Evolutionary conservation across 768 basidiomycete genomes (phyloP).

Genomic region (Flagelloscypha sp.): DNA sequence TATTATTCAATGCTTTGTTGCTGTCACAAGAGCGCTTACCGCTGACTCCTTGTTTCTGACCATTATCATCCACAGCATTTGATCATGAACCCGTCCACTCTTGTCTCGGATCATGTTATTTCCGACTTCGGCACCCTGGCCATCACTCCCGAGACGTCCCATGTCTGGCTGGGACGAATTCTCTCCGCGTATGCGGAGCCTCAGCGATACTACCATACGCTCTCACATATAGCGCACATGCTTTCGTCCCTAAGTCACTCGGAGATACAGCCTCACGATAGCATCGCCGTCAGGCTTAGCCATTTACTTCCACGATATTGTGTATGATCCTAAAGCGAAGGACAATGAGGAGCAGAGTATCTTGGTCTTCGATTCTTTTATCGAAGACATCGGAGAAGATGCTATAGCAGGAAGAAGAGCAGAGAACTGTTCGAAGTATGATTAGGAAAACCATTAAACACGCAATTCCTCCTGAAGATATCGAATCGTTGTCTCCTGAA

Average conservation of each 20-base stretch:
- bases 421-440: slow-evolving; percentile 9
- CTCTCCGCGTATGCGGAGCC: slow-evolving; percentile 14
- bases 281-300: slow-evolving; percentile 9
- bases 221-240: slow-evolving; percentile 13
- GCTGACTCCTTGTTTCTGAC: too few relatives aligned
- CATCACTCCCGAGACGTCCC: too few relatives aligned
- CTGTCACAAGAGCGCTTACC: too few relatives aligned
- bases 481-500: too few relatives aligned
- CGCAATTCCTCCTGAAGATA: slow-evolving; percentile 6
- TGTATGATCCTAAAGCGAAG: slow-evolving; percentile 12
- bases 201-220: slow-evolving; percentile 13
- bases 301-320: slow-evolving; percentile 15
- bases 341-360: slow-evolving; percentile 15
- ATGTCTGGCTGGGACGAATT: too few relatives aligned
- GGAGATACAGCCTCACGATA: too few relatives aligned
- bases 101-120: too few relatives aligned
- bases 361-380: slow-evolving; percentile 10
- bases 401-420: slow-evolving; percentile 5
- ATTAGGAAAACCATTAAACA: slow-evolving; percentile 12
- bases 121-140: too few relatives aligned
- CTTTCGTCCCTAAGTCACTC: slow-evolving; percentile 7
- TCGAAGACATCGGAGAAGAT: too few relatives aligned
- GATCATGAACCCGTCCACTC: too few relatives aligned
- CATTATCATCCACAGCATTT: too few relatives aligned
- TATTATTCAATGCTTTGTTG: too few relatives aligned